These are phyloP conservation scores for Tylopilus cervinicoccineus DNA, from an alignment of 768 basidiomycete species.

Conservation along the genomic window DNA sequence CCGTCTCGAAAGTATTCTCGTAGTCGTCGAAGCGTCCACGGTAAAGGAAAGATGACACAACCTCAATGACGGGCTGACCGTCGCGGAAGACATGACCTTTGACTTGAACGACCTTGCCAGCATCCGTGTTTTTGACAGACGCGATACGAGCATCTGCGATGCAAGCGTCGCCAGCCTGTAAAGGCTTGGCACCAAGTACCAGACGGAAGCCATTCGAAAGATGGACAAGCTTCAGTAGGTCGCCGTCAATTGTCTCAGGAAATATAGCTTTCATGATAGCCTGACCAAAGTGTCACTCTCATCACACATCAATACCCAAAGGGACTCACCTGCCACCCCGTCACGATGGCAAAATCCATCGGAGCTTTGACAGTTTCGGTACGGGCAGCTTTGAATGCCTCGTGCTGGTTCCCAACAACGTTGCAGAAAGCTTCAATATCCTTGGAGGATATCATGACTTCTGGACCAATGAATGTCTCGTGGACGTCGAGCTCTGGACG, in stretches of 20 bases:
- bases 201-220: constrained; percentile 96
- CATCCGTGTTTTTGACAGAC: constrained; percentile 85
- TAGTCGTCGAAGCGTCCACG: constrained; percentile 93
- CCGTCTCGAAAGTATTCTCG: constrained; percentile 92
- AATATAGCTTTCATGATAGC: constrained; percentile 99
- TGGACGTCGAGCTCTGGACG: constrained; percentile 78
- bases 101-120: constrained; percentile 91
- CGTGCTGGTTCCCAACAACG: constrained; percentile 91
- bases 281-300: constrained; percentile 38
- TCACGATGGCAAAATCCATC: constrained; percentile 98
- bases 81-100: constrained; percentile 79
- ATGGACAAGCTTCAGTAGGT: constrained; percentile 93
- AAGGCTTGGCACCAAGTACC: constrained; percentile 69
- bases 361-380: constrained; percentile 74
- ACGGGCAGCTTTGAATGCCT: constrained; percentile 79
- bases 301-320: neutral
- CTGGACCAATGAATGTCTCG: constrained; percentile 82
- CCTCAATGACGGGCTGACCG: constrained; percentile 83
- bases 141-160: constrained; percentile 84
- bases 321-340: constrained; percentile 89
- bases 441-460: constrained; percentile 71
- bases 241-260: constrained; percentile 87
- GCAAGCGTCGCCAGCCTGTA: constrained; percentile 86
- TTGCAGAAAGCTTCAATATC: constrained; percentile 88
- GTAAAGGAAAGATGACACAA: constrained; percentile 93